Conservation (phyloP, 2,329 filamentous ascomycete species). For the Aspergillus phoenicis region DNA sequence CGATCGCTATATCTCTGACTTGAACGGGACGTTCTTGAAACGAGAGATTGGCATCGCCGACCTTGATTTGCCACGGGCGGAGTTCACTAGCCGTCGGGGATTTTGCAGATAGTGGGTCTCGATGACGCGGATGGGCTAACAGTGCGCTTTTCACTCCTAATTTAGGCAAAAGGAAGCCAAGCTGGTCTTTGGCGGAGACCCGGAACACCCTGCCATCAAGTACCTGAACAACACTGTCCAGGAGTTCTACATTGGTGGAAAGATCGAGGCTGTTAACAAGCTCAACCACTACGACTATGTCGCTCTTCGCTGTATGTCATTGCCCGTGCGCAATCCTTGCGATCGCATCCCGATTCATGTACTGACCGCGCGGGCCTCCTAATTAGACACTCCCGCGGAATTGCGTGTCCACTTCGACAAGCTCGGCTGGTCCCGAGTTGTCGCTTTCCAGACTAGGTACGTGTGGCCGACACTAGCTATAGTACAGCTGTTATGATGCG, state of each 20-base stretch:
- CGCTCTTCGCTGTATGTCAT: conserved; percentile 77
- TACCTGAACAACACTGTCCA: conserved; percentile 80
- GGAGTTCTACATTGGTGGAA: conserved; percentile 93
- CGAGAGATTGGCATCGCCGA: conserved; percentile 2
- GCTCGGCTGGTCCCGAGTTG: conserved; percentile 95
- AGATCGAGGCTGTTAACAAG: conserved; percentile 91
- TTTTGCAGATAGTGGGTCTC: conserved; percentile 23
- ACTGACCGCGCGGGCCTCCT: conserved; percentile 13
- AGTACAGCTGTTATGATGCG: background rate
- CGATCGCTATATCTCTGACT: conserved; percentile 5
- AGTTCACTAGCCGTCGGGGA: conserved; percentile 2
- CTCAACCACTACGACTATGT: conserved; percentile 99
- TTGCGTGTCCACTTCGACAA: conserved; percentile 97
- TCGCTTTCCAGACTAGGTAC: conserved; percentile 89
- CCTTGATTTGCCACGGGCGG: conserved; percentile 1
- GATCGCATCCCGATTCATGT: background rate
- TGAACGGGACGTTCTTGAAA: background rate
- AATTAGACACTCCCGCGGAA: conserved; percentile 83
- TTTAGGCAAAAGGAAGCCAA: conserved; percentile 81
- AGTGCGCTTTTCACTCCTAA: conserved; percentile 12
- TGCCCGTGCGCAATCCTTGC: background rate
- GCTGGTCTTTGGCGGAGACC: conserved; percentile 90
- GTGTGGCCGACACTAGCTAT: conserved; percentile 5
- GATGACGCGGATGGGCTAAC: conserved; percentile 33
- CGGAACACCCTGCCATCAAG: conserved; percentile 87